Base-by-base conservation (phyloP, 2,329 filamentous ascomycete genomes). In the Aspergillus sp. region DNA sequence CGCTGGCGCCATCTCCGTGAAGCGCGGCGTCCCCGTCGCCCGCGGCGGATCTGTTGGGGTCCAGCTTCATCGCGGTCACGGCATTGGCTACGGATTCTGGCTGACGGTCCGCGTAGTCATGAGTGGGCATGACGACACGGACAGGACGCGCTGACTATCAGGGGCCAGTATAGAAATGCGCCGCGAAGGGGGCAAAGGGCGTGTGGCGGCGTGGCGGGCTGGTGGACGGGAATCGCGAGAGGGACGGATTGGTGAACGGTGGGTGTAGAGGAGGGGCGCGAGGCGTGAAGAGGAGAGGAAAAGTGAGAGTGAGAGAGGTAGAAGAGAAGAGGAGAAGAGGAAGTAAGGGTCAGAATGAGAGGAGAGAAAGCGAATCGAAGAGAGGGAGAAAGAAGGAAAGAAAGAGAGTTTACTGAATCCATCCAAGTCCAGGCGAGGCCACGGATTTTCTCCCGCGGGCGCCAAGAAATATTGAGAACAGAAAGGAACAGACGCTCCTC, bases 81-180 rank as follows among this genome's bases (percentile, higher is more conserved):
- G 66, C 70, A 60, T 68, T 60, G 49, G 62, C 61, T 62, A 67
- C 65, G 24, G 62, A 60, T 59, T 68, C 65, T 60, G 65, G 56
- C 56, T 68, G 66, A 58, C 58, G 62, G 65, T 73, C 71, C 62
- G 70, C 68, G 62, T 67, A 61, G 66, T 68, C 71, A 71, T 73
- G 68, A 62, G 64, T 58, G 60, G 68, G 68, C 72, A 74, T 75
- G 69, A 72, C 70, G 68, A 71, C 65, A 66, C 62, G 64, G 64
- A 67, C 68, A 49, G 51, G 48, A 53, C 53, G 56, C 57, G 57
- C 59, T 58, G 51, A 52, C 51, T 58, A 58, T 58, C 47, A 17
- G 40, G 45, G 49, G 49, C 60, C 54, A 55, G 54, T 40, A 46
- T 47, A 49, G 24, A 47, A 45, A 53, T 58, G 55, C 55, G 55